These are phyloP conservation scores for Fusarium beomiforme DNA, from an alignment of 2,329 filamentous ascomycete species.

Conservation along the genomic window DNA sequence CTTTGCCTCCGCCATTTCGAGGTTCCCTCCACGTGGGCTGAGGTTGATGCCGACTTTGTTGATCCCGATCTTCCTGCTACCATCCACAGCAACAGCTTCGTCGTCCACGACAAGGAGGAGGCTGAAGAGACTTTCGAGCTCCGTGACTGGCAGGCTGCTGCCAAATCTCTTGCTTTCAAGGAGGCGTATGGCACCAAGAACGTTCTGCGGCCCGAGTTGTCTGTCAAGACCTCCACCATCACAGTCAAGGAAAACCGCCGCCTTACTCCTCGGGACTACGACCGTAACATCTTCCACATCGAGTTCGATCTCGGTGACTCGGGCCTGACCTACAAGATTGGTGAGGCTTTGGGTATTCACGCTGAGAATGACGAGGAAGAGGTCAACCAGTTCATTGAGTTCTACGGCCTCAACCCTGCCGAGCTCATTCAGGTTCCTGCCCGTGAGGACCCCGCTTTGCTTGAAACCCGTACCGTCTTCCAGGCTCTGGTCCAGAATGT, in stretches of 20 bases:
- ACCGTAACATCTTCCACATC: constrained; percentile 99
- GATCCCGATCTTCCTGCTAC: constrained; percentile 66
- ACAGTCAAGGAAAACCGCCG: constrained; percentile 95
- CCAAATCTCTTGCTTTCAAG: constrained; percentile 91
- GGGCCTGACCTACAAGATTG: constrained; percentile 94
- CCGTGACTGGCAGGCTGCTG: constrained; percentile 82
- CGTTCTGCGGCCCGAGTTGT: constrained; percentile 83
- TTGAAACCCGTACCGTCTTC: constrained; percentile 92
- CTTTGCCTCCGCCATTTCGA: constrained; percentile 78
- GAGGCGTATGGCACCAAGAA: constrained; percentile 85
- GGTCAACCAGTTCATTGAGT: constrained; percentile 86
- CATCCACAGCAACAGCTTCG: constrained; percentile 84
- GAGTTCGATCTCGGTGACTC: constrained; percentile 95
- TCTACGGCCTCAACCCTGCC: constrained; percentile 84
- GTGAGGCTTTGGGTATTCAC: constrained; percentile 95
- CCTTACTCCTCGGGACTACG: constrained; percentile 86
- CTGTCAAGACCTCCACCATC: constrained; percentile 86
- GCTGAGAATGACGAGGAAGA: constrained; percentile 88
- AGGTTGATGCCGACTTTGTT: constrained; percentile 65
- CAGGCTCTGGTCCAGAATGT: constrained; percentile 92
- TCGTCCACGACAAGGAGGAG: constrained; percentile 80
- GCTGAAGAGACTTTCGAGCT: constrained; percentile 72
- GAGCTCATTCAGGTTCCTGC: constrained; percentile 92
- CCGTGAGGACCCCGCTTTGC: constrained; percentile 76
- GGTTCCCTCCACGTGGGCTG: constrained; percentile 82